phyloP scores from a whole-genome alignment of 768 basidiomycete genomes.

The Termitomyces sp. region DNA sequence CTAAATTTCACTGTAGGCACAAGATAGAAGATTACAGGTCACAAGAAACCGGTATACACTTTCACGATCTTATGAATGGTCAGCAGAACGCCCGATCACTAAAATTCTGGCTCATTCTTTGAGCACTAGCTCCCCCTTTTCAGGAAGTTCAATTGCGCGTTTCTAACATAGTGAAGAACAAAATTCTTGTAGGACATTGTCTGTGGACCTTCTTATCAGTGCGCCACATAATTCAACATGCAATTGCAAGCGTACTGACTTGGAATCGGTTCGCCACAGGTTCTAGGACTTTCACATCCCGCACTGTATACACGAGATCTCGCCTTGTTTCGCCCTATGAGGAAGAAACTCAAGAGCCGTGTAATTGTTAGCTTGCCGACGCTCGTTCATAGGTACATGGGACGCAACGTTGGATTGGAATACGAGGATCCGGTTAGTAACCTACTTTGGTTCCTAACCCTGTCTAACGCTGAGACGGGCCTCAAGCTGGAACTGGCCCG shows the following conservation, averaged over 20 bases:
- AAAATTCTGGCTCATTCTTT: neutral
- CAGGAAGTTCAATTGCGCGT: constrained; percentile 42
- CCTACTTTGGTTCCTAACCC: constrained; percentile 3
- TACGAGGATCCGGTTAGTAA: constrained; percentile 46
- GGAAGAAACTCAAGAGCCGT: constrained; percentile 35
- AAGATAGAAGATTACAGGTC: constrained; percentile 43
- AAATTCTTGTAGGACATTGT: constrained; percentile 53
- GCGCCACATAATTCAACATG: constrained; percentile 13
- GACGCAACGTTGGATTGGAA: constrained; percentile 35
- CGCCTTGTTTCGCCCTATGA: constrained; percentile 48
- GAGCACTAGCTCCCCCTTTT: constrained; percentile 41
- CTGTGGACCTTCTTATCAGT: constrained; percentile 54
- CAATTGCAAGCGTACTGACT: neutral
- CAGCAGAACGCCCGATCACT: constrained; percentile 12
- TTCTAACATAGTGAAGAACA: constrained; percentile 36
- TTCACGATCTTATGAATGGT: constrained; percentile 36
- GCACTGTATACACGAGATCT: constrained; percentile 52
- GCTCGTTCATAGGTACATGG: constrained; percentile 44
- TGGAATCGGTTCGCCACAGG: constrained; percentile 24
- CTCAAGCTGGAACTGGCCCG: constrained; percentile 45
- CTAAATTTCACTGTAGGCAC: constrained; percentile 28
- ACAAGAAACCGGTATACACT: constrained; percentile 41
- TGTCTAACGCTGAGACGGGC: neutral
- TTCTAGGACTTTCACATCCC: constrained; percentile 48
- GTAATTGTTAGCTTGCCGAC: constrained; percentile 33